Base-by-base conservation (phyloP, 1,284 basidiomycete species). In the Clitocybe nebularis region DNA sequence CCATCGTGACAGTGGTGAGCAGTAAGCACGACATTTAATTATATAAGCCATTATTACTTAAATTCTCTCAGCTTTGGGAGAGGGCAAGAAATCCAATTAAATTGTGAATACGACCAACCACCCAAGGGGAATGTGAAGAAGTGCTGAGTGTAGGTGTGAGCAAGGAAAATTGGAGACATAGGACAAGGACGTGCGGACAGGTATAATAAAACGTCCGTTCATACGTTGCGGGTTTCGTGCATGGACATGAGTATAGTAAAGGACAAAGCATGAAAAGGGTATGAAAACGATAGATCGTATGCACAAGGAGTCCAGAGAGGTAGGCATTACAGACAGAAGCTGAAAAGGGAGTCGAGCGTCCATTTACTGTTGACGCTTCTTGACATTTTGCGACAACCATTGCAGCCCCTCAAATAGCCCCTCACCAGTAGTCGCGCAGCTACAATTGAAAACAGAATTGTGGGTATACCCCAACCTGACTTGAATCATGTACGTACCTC, bases 381-480 rank as follows among this genome's bases (percentile, higher is more conserved):
- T 93, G 61, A 95, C 91, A 64, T 95, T 95, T 68, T 93, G 90
- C 42, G 90, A 93, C 56, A 97, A 72, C 93, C 93, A 97, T 67
- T 94, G 90, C 36, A 97, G 77, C 23, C 93, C 93, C 65, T 97
- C 93, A 54, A 95, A 94, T 17, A 97, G 74, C 47, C 93, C 93
- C 64, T 96, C 93, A 26, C 93, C 93, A 13, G 91, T 93, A 13
- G 91, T 93, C n/a, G 92, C 92, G 60, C 92, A 94, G 68, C 91
- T n/a, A n/a, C n/a, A n/a, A n/a, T n/a, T 94, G 13, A 24, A 32
- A 20, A 43, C 8, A 17, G 13, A 5, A 9, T 44, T 21, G 35
- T 39, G 13, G 34, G 24, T 23, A 33, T 22, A 23, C 13, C 11
- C 24, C 24, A 6, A 13, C n/a, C 33, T 7, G n/a, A 13, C 39